Base-by-base conservation (phyloP, 768 basidiomycete genomes). In the Hygrophorus russula region DNA sequence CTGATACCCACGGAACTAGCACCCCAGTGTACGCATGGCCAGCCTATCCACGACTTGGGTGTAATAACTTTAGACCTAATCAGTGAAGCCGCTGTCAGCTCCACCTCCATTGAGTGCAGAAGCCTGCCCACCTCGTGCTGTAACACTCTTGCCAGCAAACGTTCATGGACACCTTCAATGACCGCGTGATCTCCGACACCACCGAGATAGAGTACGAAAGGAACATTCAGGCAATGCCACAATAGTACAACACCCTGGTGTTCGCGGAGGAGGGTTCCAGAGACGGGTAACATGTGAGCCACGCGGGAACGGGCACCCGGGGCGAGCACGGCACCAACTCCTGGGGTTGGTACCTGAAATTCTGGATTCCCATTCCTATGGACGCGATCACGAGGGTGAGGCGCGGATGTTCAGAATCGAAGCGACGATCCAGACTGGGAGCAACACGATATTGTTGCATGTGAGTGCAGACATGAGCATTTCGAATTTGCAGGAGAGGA, bases 281-380 rank as follows among this genome's bases (percentile, higher is more conserved):
- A 24, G 24, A 24, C 24, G 24, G 7, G 24, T 7, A 24, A 24
- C 24, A 3, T 24, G 24, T 7, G 33, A 35, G 33, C n/a, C 33
- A 9, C n/a, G 33, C 33, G 9, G 11, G 51, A 55, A 17, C 46
- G 42, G 8, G 56, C 53, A 42, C 61, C 58, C 29, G 66, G 62
- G 63, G 53, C 47, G 27, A 52, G 40, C n/a, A 48, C 46, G 36
- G 48, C 6, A n/a, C 8, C 27, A 14, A 9, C 12, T 14, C 5
- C 10, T 32, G 56, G 10, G 64, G 64, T 2, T 67, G 62, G 62
- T 59, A 51, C 42, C 50, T 66, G 48, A 59, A 63, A 34, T 62
- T 68, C 47, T 71, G 65, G 61, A 59, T 73, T 7, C 74, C 74
- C 0, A 56, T 76, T 20, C 71, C 73, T 5, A 60, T 67, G 5